A percentile compares a stretch with the other conserved stretches of the same genome.
These are phyloP conservation scores for Musa schizocarpa DNA, from an alignment of 176 grass and related monocot species.

Conservation along the genomic window DNA sequence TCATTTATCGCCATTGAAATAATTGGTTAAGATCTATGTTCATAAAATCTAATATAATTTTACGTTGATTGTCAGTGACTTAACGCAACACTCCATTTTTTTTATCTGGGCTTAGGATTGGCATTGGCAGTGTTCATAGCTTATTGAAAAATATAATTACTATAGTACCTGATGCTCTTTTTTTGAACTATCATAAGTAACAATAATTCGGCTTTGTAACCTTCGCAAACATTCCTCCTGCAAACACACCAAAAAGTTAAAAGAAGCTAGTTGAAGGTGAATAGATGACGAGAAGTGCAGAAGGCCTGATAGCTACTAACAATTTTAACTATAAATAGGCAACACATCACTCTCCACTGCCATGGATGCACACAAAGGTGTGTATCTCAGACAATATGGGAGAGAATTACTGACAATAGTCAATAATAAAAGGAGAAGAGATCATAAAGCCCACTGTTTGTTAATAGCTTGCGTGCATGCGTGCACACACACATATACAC, in stretches of 20 bases:
- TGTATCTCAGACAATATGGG: not conserved
- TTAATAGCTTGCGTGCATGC: not conserved
- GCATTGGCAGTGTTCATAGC: too few relatives aligned
- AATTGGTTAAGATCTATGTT: too few relatives aligned
- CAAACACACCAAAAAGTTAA: not conserved
- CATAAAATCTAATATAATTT: too few relatives aligned
- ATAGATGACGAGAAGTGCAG: not conserved
- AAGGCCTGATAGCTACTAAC: too few relatives aligned
- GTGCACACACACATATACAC: not conserved
- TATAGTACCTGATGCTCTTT: conserved; percentile 71
- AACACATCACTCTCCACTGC: too few relatives aligned
- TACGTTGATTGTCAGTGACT: too few relatives aligned
- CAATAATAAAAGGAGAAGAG: not conserved
- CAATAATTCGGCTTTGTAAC: conserved; percentile 74
- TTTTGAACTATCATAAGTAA: conserved; percentile 66
- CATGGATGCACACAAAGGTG: not conserved
- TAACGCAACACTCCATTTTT: too few relatives aligned
- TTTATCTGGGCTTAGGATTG: too few relatives aligned
- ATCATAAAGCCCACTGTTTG: not conserved
- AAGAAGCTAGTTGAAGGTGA: not conserved
- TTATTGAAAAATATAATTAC: too few relatives aligned
- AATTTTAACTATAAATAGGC: too few relatives aligned
- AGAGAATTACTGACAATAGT: not conserved
- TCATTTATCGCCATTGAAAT: too few relatives aligned
- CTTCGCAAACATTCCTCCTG: conserved; percentile 89